Percentiles rank a stretch among this genome's conserved stretches.
Conservation (phyloP, 495 filamentous ascomycete genomes). For the Delitschia confertaspora region DNA sequence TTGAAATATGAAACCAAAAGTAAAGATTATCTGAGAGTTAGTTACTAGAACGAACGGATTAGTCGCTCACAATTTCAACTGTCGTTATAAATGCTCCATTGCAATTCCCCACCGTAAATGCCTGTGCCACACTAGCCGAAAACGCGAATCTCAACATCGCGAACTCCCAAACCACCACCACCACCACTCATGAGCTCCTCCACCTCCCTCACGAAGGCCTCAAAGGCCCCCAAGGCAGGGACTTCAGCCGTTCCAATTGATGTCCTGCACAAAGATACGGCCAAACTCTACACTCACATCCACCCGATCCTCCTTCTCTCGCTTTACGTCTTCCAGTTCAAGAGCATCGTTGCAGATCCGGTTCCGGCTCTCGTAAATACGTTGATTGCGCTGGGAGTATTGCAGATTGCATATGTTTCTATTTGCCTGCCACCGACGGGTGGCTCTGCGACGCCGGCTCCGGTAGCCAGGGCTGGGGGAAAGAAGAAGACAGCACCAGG, state of each 20-base stretch:
- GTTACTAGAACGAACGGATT: too few species aligned
- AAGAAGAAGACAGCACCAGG: conserved; percentile 27
- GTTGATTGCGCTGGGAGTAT: conserved; percentile 51
- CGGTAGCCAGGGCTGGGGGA: conserved; percentile 27
- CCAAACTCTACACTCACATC: conserved; percentile 47
- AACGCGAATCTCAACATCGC: too few species aligned
- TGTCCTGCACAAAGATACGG: conserved; percentile 42
- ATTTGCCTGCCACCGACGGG: conserved; percentile 65
- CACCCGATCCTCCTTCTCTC: conserved; percentile 59
- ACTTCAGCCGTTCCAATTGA: conserved; percentile 32
- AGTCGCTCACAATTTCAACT: too few species aligned
- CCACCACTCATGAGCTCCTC: not conserved
- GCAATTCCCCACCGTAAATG: too few species aligned
- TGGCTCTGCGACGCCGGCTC: conserved; percentile 21
- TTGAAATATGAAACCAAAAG: too few species aligned
- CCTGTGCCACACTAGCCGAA: too few species aligned
- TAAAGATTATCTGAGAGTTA: too few species aligned
- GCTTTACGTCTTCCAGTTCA: conserved; percentile 54
- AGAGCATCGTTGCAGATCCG: conserved; percentile 60
- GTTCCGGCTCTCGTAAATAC: conserved; percentile 51
- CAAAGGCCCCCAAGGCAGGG: conserved; percentile 10
- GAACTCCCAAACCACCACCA: too few species aligned
- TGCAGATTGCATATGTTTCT: conserved; percentile 62
- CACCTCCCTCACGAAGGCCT: conserved; percentile 2
- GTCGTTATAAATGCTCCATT: too few species aligned